phyloP scores from a whole-genome alignment of 805 yeast species.

The Starmerella bombicola region DNA sequence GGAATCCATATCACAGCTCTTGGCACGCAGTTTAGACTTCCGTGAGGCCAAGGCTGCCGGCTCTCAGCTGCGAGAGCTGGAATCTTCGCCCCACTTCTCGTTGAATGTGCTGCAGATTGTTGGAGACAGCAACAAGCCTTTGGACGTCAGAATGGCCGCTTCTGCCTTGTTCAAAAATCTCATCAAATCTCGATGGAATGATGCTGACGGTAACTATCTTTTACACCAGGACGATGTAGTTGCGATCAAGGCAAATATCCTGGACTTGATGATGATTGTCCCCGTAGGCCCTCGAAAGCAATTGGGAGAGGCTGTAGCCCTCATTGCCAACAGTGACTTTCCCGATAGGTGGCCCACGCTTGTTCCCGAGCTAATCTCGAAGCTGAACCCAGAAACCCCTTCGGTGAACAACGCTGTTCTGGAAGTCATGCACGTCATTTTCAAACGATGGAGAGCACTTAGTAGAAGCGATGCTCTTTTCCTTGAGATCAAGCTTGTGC shows the following conservation, averaged over 20 bases:
- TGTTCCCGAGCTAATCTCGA: constrained; percentile 44
- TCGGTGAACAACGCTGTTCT: constrained; percentile 68
- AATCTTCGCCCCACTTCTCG: constrained; percentile 60
- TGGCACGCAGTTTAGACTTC: constrained; percentile 24
- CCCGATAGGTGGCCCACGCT: constrained; percentile 80
- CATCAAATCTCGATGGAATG: constrained; percentile 74
- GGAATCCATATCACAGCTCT: constrained; percentile 23
- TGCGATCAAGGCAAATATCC: constrained; percentile 60
- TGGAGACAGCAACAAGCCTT: constrained; percentile 44
- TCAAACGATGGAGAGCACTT: constrained; percentile 92
- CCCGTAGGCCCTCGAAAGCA: constrained; percentile 68
- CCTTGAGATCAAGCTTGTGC: constrained; percentile 72
- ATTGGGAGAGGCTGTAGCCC: constrained; percentile 82
- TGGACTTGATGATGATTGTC: constrained; percentile 71
- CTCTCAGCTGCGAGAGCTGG: constrained; percentile 47
- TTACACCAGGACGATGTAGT: constrained; percentile 49
- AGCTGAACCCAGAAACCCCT: constrained; percentile 46
- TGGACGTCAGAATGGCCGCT: constrained; percentile 66
- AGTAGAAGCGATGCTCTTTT: constrained; percentile 84
- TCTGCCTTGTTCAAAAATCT: constrained; percentile 84
- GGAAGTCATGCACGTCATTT: constrained; percentile 87
- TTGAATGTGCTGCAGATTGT: constrained; percentile 63
- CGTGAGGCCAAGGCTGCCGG: constrained; percentile 35
- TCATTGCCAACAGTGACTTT: constrained; percentile 92
- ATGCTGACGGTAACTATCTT: constrained; percentile 71